These are phyloP conservation scores for Taphrina populina DNA, from an alignment of 1,139 yeast genomes.

Conservation along the genomic window DNA sequence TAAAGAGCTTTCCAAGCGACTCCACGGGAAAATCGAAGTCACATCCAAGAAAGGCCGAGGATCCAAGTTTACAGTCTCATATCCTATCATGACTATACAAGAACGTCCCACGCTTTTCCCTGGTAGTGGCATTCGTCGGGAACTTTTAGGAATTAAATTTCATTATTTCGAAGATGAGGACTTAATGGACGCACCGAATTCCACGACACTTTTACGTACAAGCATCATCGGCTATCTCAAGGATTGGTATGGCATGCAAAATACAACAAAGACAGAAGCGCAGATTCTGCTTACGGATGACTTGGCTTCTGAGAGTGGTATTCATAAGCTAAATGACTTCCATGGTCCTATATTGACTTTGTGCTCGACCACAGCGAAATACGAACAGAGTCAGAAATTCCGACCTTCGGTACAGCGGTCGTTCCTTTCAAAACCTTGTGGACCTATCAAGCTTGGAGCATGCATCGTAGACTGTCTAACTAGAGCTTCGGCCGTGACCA, in stretches of 20 bases:
- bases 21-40: constrained; percentile 19
- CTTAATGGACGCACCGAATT: background rate
- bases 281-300: constrained; percentile 6
- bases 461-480: constrained; percentile 1
- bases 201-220: background rate
- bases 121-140: constrained; percentile 11
- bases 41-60: constrained; percentile 1
- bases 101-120: background rate
- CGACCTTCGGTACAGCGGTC: constrained; percentile 2
- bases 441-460: constrained; percentile 14
- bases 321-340: background rate
- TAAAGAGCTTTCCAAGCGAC: constrained; percentile 61
- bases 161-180: constrained; percentile 1
- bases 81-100: constrained; percentile 3
- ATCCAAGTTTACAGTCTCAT: constrained; percentile 9
- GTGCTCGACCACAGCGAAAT: constrained; percentile 15
- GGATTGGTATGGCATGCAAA: constrained; percentile 14
- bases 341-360: constrained; percentile 3
- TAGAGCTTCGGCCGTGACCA: background rate
- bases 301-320: background rate
- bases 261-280: background rate
- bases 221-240: background rate
- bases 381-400: background rate
- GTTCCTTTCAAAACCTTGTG: constrained; percentile 24
- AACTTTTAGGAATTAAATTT: background rate